Percentiles rank a stretch among this genome's conserved stretches.
phyloP scores from a whole-genome alignment of 1,284 basidiomycete species.

The Ustilago cynodontis region DNA sequence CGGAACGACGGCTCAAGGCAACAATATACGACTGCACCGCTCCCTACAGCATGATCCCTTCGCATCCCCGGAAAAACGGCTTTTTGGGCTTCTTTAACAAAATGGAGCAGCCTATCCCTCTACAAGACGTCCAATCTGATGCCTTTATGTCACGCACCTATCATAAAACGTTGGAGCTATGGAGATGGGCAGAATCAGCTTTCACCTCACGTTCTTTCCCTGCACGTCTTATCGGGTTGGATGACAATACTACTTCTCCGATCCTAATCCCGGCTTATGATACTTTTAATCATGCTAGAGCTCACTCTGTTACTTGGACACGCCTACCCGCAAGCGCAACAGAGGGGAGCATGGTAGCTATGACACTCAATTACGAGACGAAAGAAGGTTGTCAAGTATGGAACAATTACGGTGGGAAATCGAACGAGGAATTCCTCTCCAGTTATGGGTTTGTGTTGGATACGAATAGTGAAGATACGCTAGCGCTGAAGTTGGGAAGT shows the following conservation, averaged over 20 bases:
- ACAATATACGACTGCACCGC: constrained; percentile 23
- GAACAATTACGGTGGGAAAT: constrained; percentile 68
- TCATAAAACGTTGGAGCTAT: constrained; percentile 30
- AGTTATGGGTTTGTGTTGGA: constrained; percentile 62
- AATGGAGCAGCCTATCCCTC: neutral
- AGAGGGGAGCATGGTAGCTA: neutral
- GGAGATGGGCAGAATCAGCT: constrained; percentile 58
- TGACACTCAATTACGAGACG: constrained; percentile 25
- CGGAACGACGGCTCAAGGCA: constrained; percentile 31
- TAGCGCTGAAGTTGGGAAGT: constrained; percentile 46
- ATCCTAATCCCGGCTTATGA: constrained; percentile 65
- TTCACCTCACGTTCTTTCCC: constrained; percentile 63
- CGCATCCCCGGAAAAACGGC: too few species aligned
- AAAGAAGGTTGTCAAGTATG: constrained; percentile 45
- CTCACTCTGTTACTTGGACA: constrained; percentile 59
- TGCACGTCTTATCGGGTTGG: constrained; percentile 34
- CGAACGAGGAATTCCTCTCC: constrained; percentile 63
- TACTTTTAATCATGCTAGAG: constrained; percentile 61
- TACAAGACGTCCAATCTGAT: neutral
- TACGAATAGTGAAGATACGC: constrained; percentile 47
- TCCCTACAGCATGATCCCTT: neutral
- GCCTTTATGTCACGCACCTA: constrained; percentile 12
- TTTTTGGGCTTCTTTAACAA: neutral
- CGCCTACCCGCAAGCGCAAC: neutral
- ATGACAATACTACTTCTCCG: constrained; percentile 25